phyloP scores from a whole-genome alignment of 164 flowering plant genomes.

The Annona squamosa region DNA sequence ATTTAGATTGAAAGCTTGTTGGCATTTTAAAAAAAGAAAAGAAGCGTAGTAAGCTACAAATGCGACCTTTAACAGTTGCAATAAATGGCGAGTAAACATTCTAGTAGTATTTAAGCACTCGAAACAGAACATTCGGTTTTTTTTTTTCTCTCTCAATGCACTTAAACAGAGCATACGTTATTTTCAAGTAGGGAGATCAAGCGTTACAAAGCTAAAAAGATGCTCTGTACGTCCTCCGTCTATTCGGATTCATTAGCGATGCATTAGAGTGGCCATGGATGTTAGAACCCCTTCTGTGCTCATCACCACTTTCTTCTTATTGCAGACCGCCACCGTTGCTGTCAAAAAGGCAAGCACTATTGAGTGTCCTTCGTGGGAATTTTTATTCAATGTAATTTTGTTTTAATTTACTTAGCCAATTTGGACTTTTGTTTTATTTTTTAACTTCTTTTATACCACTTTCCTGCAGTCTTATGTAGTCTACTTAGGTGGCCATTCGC shows the following conservation, averaged over 20 bases:
- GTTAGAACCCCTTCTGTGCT: background rate
- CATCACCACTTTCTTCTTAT: constrained; percentile 7
- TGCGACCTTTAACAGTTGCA: no score
- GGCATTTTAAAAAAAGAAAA: no score
- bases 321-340: constrained; percentile 21
- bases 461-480: constrained; percentile 56
- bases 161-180: no score
- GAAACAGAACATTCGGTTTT: no score
- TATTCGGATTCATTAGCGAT: background rate
- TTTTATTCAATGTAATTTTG: background rate
- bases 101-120: no score
- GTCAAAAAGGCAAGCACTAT: constrained; percentile 18
- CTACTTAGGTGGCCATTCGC: constrained; percentile 58
- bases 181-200: background rate
- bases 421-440: background rate
- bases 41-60: no score
- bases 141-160: no score
- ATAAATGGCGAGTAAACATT: no score
- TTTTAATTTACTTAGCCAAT: background rate
- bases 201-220: background rate
- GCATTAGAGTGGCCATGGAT: background rate
- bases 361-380: background rate
- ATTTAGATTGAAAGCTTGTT: no score
- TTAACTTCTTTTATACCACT: background rate
- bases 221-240: background rate